These are phyloP conservation scores for Yamadazyma jaroonii DNA, from an alignment of 1,139 yeast species.

Conservation along the genomic window DNA sequence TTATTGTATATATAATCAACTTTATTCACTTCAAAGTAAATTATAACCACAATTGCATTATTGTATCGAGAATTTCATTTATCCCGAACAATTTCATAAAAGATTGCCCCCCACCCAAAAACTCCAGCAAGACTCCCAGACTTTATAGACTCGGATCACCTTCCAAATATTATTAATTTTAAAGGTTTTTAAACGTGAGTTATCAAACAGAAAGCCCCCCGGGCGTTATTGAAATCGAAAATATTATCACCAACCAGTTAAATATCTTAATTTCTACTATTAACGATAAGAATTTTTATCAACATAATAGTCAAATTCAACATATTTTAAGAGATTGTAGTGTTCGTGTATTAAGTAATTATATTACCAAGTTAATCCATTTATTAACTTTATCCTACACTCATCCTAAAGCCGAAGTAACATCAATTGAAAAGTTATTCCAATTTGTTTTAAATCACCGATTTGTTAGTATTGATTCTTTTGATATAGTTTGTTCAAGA, in stretches of 20 bases:
- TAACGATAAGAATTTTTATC: conserved; percentile 36
- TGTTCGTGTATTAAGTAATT: conserved; percentile 26
- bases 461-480: too few species aligned
- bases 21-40: too few species aligned
- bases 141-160: too few species aligned
- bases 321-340: conserved; percentile 38
- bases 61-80: too few species aligned
- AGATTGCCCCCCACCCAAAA: too few species aligned
- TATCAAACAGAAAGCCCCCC: conserved; percentile 16
- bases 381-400: conserved; percentile 7
- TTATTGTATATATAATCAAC: neutral
- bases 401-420: conserved; percentile 1
- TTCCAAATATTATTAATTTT: neutral
- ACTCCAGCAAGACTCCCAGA: too few species aligned
- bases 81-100: neutral
- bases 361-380: conserved; percentile 7
- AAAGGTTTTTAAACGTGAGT: conserved; percentile 11
- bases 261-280: conserved; percentile 48
- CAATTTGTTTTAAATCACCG: neutral
- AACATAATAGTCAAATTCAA: conserved; percentile 46
- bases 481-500: neutral
- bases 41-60: too few species aligned
- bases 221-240: conserved; percentile 33
- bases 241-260: conserved; percentile 52
- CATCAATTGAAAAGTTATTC: conserved; percentile 17